Evolutionary conservation across 148 eudicot genomes (phyloP).

Genomic region (Diospyros lotus): DNA sequence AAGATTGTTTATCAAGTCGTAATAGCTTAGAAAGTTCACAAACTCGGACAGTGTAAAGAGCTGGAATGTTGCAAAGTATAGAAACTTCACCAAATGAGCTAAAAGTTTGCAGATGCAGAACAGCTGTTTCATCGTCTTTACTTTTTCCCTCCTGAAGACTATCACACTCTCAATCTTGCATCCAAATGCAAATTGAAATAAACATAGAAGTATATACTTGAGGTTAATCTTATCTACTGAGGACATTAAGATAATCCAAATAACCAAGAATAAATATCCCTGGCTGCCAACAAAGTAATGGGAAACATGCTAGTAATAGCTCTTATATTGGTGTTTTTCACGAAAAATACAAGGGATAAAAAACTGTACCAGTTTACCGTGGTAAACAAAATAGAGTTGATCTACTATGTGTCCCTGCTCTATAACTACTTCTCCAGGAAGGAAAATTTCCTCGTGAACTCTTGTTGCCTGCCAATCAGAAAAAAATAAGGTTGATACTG

Average conservation of each 20-base stretch:
- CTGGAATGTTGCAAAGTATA: slow-evolving; percentile 29
- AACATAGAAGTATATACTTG: not conserved
- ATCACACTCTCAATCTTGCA: not conserved
- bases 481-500: not conserved
- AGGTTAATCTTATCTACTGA: not conserved
- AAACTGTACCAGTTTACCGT: slow-evolving; percentile 25
- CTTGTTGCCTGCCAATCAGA: slow-evolving; percentile 16
- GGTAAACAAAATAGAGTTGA: slow-evolving; percentile 22
- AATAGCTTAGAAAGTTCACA: slow-evolving; percentile 24
- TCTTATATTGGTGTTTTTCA: too few relatives aligned
- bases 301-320: too few relatives aligned
- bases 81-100: slow-evolving; percentile 29
- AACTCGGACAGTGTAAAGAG: slow-evolving; percentile 25
- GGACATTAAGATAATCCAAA: not conserved
- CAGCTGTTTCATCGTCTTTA: slow-evolving; percentile 17
- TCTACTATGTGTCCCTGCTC: slow-evolving; percentile 19
- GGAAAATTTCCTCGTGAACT: slow-evolving; percentile 22
- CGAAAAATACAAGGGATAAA: too few relatives aligned
- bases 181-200: not conserved
- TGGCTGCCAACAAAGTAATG: not conserved
- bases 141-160: slow-evolving; percentile 22
- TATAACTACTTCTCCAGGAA: slow-evolving; percentile 23
- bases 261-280: not conserved
- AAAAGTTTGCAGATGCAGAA: slow-evolving; percentile 4
- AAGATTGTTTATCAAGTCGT: slow-evolving; percentile 28